Conservation (phyloP, 345 rosid genomes). For the Nasturtium officinale region DNA sequence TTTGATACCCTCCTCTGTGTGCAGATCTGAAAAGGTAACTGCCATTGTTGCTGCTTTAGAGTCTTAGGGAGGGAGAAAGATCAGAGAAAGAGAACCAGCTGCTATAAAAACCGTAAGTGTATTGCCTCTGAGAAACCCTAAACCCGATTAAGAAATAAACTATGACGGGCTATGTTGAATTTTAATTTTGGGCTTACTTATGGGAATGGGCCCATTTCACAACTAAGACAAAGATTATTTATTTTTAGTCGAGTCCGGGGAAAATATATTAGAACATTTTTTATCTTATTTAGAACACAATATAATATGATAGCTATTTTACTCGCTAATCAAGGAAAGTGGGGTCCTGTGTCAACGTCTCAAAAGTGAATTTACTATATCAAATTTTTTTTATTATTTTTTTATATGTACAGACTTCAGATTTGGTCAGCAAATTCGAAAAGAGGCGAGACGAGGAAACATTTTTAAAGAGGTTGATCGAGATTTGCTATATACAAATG, state of each 20-base stretch:
- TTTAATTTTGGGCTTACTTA: not conserved
- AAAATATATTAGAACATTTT: too few species aligned
- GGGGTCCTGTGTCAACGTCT: not conserved
- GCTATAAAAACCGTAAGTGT: constrained; percentile 30
- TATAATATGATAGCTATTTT: too few species aligned
- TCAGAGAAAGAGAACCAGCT: constrained; percentile 1
- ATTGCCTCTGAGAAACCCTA: constrained; percentile 30
- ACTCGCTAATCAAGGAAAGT: not conserved
- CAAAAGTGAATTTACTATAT: not conserved
- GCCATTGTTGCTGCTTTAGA: constrained; percentile 56
- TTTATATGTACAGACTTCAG: too few species aligned
- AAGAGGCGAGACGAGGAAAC: not conserved
- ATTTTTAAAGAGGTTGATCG: not conserved
- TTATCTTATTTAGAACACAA: too few species aligned
- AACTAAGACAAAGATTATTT: not conserved
- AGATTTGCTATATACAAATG: not conserved
- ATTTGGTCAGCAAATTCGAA: not conserved
- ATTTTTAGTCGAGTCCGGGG: too few species aligned
- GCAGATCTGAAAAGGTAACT: constrained; percentile 77
- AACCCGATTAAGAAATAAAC: constrained; percentile 1
- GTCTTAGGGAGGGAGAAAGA: not conserved
- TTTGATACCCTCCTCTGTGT: constrained; percentile 81
- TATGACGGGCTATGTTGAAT: not conserved
- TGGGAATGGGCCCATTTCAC: constrained; percentile 8
- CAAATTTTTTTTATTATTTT: not conserved